These are phyloP conservation scores for Pythium dissotocum DNA, from an alignment of 352 stramenopile genomes.

Conservation along the genomic window DNA sequence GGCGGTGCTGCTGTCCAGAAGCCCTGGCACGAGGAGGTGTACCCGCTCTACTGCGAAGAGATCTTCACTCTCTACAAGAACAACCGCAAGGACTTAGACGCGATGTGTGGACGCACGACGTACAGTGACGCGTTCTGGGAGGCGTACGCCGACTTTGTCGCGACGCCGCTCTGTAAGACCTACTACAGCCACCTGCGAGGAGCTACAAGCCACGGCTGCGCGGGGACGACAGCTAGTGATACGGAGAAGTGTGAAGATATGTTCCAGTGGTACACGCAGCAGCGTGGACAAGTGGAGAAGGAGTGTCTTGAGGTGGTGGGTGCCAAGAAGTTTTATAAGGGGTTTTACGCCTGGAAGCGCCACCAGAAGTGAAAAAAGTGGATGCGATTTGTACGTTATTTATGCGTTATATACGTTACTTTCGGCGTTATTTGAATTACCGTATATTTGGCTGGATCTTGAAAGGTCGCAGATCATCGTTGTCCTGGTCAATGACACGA, in stretches of 20 bases:
- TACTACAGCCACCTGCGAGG: slow-evolving; percentile 58
- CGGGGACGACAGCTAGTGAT: background rate
- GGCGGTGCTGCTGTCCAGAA: slow-evolving; percentile 38
- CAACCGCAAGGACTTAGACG: slow-evolving; percentile 45
- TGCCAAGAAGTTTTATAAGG: slow-evolving; percentile 29
- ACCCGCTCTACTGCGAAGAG: slow-evolving; percentile 58
- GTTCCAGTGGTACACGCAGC: slow-evolving; percentile 55
- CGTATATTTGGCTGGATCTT: slow-evolving; percentile 1
- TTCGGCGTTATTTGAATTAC: background rate
- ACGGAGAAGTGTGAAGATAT: slow-evolving; percentile 30
- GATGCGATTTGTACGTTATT: slow-evolving; percentile 9
- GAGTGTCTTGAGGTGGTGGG: slow-evolving; percentile 49
- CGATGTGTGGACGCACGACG: slow-evolving; percentile 40
- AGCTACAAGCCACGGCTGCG: slow-evolving; percentile 34
- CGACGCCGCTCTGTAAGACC: slow-evolving; percentile 48
- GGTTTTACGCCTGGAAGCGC: slow-evolving; percentile 31
- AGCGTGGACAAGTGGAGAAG: slow-evolving; percentile 42
- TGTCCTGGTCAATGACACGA: background rate
- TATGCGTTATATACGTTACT: slow-evolving; percentile 6
- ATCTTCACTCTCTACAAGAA: slow-evolving; percentile 55
- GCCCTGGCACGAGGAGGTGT: slow-evolving; percentile 47
- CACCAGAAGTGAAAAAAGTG: background rate
- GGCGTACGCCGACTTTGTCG: slow-evolving; percentile 56
- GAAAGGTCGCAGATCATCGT: slow-evolving; percentile 7
- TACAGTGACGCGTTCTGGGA: slow-evolving; percentile 63